Percentiles rank a stretch among this genome's conserved stretches.
Conservation (phyloP, 805 yeast genomes). For the Yueomyces sp. region DNA sequence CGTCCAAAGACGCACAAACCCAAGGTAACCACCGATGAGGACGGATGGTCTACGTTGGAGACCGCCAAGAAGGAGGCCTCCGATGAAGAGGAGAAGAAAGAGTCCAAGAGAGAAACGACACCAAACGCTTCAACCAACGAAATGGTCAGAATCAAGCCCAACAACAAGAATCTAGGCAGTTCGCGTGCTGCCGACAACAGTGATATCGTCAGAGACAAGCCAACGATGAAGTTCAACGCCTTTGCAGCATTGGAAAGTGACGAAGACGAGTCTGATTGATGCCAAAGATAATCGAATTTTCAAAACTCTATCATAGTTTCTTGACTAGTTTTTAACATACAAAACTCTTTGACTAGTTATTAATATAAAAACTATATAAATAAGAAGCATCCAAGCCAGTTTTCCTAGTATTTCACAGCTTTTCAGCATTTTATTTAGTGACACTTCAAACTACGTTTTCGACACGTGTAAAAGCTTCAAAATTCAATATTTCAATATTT, state of each 20-base stretch:
- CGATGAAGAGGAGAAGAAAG: constrained; percentile 32
- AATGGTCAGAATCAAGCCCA: constrained; percentile 48
- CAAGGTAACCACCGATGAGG: constrained; percentile 47
- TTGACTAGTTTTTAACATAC: too few relatives aligned
- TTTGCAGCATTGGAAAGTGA: constrained; percentile 62
- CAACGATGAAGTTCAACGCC: constrained; percentile 58
- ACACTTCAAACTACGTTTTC: too few relatives aligned
- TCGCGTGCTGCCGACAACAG: constrained; percentile 62
- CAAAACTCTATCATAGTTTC: too few relatives aligned
- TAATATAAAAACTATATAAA: too few relatives aligned
- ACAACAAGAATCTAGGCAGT: constrained; percentile 61
- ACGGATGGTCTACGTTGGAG: constrained; percentile 72
- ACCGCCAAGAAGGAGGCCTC: constrained; percentile 11
- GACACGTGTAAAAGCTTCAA: too few relatives aligned
- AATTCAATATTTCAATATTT: too few relatives aligned
- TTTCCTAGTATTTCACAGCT: too few relatives aligned
- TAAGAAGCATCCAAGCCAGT: too few relatives aligned
- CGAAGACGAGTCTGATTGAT: constrained; percentile 30
- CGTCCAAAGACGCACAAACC: constrained; percentile 44
- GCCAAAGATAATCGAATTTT: background rate
- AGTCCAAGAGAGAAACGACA: constrained; percentile 23
- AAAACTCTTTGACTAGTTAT: too few relatives aligned
- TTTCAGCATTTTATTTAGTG: too few relatives aligned
- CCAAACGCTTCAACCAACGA: constrained; percentile 24
- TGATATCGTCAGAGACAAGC: constrained; percentile 58